phyloP scores from a whole-genome alignment of 2,329 filamentous ascomycete genomes.

The Trichoderma sp. region DNA sequence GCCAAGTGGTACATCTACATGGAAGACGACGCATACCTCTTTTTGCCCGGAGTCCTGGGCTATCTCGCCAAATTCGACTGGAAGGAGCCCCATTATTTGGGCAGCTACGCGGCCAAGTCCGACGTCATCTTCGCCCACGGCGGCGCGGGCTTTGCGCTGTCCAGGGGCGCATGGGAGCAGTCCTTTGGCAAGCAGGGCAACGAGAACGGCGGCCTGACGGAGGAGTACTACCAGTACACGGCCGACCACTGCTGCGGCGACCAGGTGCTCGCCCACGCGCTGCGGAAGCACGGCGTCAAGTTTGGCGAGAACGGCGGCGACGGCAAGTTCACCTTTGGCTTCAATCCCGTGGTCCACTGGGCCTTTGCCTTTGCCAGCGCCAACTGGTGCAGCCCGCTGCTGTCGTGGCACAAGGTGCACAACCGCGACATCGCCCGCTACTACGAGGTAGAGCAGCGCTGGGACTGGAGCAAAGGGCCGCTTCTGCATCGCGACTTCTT shows the following conservation, averaged over 20 bases:
- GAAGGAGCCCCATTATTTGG: constrained; percentile 30
- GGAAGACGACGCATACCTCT: constrained; percentile 34
- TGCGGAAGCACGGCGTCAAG: constrained; percentile 29
- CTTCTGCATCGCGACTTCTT: constrained; percentile 33
- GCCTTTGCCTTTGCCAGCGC: constrained; percentile 29
- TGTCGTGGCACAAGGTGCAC: constrained; percentile 34
- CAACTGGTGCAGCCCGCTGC: constrained; percentile 32
- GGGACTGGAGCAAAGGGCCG: constrained; percentile 31
- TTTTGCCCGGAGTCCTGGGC: constrained; percentile 29
- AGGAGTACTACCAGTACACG: constrained; percentile 32
- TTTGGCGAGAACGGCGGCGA: constrained; percentile 34
- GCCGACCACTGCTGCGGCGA: constrained; percentile 33
- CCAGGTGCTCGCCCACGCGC: constrained; percentile 31
- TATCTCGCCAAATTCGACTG: constrained; percentile 30
- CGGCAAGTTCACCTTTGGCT: constrained; percentile 32
- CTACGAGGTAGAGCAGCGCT: constrained; percentile 30
- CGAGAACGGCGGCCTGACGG: constrained; percentile 20
- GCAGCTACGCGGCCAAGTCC: constrained; percentile 32
- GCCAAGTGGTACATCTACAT: constrained; percentile 35
- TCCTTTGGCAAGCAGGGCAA: constrained; percentile 29
- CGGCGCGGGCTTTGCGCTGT: constrained; percentile 32
- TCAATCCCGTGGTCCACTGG: constrained; percentile 33
- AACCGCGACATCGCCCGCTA: constrained; percentile 32
- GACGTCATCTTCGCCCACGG: constrained; percentile 32
- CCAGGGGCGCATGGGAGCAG: constrained; percentile 32